Evolutionary conservation across 2,329 filamentous ascomycete genomes (phyloP), one percentile per base, ranked within the genome.

Genomic region (Xylaria sp.): DNA sequence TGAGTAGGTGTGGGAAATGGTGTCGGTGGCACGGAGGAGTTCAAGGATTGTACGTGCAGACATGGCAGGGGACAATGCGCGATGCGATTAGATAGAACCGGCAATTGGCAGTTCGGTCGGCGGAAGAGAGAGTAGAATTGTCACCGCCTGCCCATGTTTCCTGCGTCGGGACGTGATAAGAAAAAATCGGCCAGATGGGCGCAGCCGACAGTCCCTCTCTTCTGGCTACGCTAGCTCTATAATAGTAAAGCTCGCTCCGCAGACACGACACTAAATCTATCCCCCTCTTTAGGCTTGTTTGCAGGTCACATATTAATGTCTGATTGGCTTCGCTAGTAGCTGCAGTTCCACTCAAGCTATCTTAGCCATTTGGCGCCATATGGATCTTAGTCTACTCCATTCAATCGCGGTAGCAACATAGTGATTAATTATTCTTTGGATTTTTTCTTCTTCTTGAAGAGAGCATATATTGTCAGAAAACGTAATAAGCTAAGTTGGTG

Each of bases 41-140:
- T 66, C 49, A 59, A 67, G 59, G 67, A 60, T 42, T 48, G 63
- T 66, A 56, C 65, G 67, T 63, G 68, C 59, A 67, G 70, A 62
- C 70, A 67, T 70, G 65, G 68, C 65, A 72, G 68, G 61, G 67
- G 56, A 59, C 26, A 54, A 67, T 69, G 67, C 67, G 67, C 69
- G 67, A 71, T 69, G 69, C 67, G 69, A 71, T 69, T 71, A 69
- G 66, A 71, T 66, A 65, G 58, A 67, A 67, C 64, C 67, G 69
- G 69, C 69, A 69, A 71, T 71, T 69, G 67, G 69, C 66, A 71
- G 49, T 64, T 71, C 61, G 69, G 65, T 65, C 71, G 71, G 72
- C 72, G 69, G 71, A 74, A 58, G 67, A 69, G 62, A 71, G 63
- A 64, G 65, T 72, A 66, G 69, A 68, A 74, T 72, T 70, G 73